Base-by-base conservation (phyloP, 257 asterid genomes). In the Lantana camara region DNA sequence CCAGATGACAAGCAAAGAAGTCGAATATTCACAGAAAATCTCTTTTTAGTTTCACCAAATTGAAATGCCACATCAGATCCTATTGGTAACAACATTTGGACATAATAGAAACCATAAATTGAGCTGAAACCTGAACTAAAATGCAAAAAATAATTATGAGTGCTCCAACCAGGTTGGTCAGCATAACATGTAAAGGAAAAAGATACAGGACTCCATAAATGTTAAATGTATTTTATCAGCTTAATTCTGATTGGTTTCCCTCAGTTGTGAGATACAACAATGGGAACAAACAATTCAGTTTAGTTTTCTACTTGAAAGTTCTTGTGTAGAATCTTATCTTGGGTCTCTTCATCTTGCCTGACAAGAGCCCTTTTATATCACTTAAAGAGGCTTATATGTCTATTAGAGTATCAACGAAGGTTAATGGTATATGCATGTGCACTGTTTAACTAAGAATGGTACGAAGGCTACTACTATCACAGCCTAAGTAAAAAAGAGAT, bases 21-120 rank as follows among this genome's bases (percentile, higher is more conserved):
- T 41, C 56, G 53, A 66, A 29, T 41, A 48, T 27, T 35, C 45
- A 50, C 9, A 55, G 30, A 58, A 29, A 38, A 13, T 48, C 37
- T 29, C 20, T 22, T 17, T 62, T 64, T 16, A 14, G 34, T 44
- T 41, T 23, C 64, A 48, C 37, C 17, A 49, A 37, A 45, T 15
- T 60, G 40, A 59, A 49, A 67, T 57, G 23, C 34, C 37, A 10
- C 37, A 5, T 52, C 46, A 24, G 14, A 74, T 44, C 55, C 21
- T 29, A 32, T 15, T 50, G 30, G 50, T 34, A 32, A 40, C 30
- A 51, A 46, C 27, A 29, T 19, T 17, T 40, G 38, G 47, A 17
- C 66, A 55, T n/a, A 17, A 40, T 20, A 51, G 63, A 60, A 11
- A 22, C n/a, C 19, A 13, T 4, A 14, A 55, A 52, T 54, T 12